These are phyloP conservation scores for Ophiostoma piceae DNA, from an alignment of 2,329 filamentous ascomycete genomes.

Conservation along the genomic window DNA sequence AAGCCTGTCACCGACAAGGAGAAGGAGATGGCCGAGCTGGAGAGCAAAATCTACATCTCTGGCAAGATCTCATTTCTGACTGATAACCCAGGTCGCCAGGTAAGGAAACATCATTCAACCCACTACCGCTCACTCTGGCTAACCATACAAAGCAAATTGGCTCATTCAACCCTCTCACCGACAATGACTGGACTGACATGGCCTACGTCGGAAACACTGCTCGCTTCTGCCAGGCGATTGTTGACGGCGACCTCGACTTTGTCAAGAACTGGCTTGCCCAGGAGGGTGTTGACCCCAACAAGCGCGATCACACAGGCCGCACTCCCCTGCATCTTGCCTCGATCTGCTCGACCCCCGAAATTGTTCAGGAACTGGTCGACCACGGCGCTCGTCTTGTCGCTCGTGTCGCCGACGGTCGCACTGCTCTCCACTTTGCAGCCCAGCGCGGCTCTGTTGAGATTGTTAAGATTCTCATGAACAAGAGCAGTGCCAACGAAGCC, in stretches of 20 bases:
- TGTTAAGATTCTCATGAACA: constrained; percentile 64
- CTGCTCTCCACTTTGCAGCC: constrained; percentile 76
- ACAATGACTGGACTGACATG: constrained; percentile 87
- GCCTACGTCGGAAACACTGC: constrained; percentile 78
- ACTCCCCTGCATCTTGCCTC: constrained; percentile 74
- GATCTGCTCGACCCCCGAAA: constrained; percentile 43
- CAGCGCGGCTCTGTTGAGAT: constrained; percentile 64
- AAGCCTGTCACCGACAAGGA: constrained; percentile 65
- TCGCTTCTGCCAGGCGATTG: constrained; percentile 72
- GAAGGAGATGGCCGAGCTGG: constrained; percentile 62
- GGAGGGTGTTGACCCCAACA: constrained; percentile 64
- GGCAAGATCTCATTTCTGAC: constrained; percentile 69
- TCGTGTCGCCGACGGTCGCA: constrained; percentile 71
- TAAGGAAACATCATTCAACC: background rate
- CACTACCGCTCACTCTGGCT: background rate
- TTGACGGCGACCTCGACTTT: constrained; percentile 64
- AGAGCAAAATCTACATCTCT: constrained; percentile 69
- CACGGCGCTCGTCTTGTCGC: constrained; percentile 40
- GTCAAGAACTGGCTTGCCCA: constrained; percentile 65
- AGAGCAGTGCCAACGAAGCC: constrained; percentile 69
- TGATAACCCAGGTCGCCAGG: constrained; percentile 70
- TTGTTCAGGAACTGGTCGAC: background rate
- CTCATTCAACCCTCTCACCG: constrained; percentile 73
- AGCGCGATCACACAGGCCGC: constrained; percentile 71
- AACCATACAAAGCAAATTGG: constrained; percentile 42